Base-by-base conservation (phyloP, 345 rosid species). In the Moricandia moricandioides region DNA sequence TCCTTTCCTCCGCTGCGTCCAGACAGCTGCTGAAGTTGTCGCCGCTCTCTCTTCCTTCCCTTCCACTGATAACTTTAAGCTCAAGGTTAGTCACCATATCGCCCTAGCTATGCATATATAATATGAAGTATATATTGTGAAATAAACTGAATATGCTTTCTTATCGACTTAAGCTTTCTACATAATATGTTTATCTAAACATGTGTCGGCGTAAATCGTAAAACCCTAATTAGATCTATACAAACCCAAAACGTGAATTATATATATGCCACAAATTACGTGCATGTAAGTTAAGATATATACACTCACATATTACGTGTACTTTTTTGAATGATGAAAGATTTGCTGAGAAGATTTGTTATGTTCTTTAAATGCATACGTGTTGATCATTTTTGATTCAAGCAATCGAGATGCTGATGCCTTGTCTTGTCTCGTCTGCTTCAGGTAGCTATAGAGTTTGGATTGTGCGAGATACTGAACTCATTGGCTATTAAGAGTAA, bases 1-100 rank as follows among this genome's bases (percentile, higher is more conserved):
- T 6, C 96, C 97, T 11, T 94, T 94, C 68, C 84, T 85, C 72
- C 97, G 97, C 5, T 88, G 98, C 76, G 61, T 92, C 51, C 89
- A 92, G 81, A 94, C 97, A 0, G 97, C 97, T 55, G 65, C 69
- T 1, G 80, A 84, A 79, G 91, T 77, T 1, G 71, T 84, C 4
- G 59, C 79, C 5, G 89, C 87, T 26, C 87, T 88, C 35, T 85
- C 84, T 17, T 79, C 87, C 30, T 72, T 70, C 8, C 16, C 58
- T 27, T 63, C 79, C 12, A 47, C 76, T 1, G 88, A 80, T 63
- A 76, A 86, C 3, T 71, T 91, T 60, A 88, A 82, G 69, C 62
- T 89, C 76, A 91, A 94, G 92, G 98, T 87, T 65, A 60, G 27
- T 4, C 17, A 54, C 71, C 52, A n/a, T n/a, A n/a, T 47, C 17